Conservation (phyloP, 1,284 basidiomycete species). For the Leccinum pallidistipes region DNA sequence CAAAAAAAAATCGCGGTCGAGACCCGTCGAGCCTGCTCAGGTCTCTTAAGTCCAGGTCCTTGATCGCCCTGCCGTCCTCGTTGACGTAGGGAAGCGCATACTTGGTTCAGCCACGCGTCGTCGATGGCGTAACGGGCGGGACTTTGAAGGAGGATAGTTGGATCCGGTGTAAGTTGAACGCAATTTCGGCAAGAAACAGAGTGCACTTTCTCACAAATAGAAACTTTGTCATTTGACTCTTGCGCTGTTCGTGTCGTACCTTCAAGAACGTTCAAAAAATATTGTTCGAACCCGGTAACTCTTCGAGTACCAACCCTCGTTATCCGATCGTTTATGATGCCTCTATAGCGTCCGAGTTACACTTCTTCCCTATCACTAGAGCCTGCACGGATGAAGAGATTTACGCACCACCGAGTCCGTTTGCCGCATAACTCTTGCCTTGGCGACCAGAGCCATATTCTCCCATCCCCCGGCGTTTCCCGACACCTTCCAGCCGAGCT, state of each 20-base stretch:
- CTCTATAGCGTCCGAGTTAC: neutral
- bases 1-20: slow-evolving; percentile 45
- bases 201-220: too few species aligned
- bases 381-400: neutral
- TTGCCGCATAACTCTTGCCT: neutral
- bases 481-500: neutral
- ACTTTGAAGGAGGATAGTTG: slow-evolving; percentile 17
- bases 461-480: neutral
- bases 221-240: too few species aligned
- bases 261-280: neutral
- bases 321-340: neutral
- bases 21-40: slow-evolving; percentile 28
- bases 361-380: neutral
- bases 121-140: slow-evolving; percentile 32
- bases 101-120: slow-evolving; percentile 57
- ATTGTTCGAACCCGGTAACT: neutral
- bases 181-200: too few species aligned
- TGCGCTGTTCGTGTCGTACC: neutral
- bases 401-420: neutral
- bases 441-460: neutral
- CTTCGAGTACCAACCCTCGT: neutral
- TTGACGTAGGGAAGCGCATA: slow-evolving; percentile 66
- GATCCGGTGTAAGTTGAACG: slow-evolving; percentile 2
- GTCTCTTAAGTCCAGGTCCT: slow-evolving; percentile 61
- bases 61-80: slow-evolving; percentile 53